Evolutionary conservation across 495 filamentous ascomycete species (phyloP).

Genomic region (Penicillium herquei): DNA sequence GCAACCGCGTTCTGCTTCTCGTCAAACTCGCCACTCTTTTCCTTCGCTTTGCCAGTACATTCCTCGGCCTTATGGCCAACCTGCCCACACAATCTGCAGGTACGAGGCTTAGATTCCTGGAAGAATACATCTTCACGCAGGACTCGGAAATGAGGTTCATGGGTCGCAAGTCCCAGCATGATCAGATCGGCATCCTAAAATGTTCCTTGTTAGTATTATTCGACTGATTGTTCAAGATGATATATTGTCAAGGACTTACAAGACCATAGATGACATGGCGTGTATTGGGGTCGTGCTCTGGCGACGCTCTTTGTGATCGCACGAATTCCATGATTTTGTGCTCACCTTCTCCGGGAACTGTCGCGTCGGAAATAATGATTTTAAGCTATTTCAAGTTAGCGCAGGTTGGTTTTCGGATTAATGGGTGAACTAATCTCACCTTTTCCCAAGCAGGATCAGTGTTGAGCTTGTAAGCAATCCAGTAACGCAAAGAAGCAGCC

Average conservation of each 20-base stretch:
- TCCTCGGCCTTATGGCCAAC: constrained; percentile 81
- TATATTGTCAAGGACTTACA: constrained; percentile 25
- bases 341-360: constrained; percentile 95
- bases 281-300: constrained; percentile 94
- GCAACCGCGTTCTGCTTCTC: constrained; percentile 71
- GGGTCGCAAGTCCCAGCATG: constrained; percentile 95
- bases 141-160: constrained; percentile 96
- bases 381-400: constrained; percentile 59
- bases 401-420: not conserved
- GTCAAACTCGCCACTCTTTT: constrained; percentile 80
- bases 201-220: too few species aligned
- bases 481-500: constrained; percentile 87
- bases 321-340: constrained; percentile 99
- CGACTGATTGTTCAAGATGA: too few species aligned
- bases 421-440: constrained; percentile 28
- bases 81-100: constrained; percentile 86
- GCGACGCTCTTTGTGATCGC: constrained; percentile 84
- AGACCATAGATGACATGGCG: constrained; percentile 93
- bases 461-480: constrained; percentile 95
- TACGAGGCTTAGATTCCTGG: constrained; percentile 75
- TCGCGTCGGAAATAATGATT: constrained; percentile 97
- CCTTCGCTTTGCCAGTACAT: constrained; percentile 78
- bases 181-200: constrained; percentile 88
- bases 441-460: constrained; percentile 96
- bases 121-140: constrained; percentile 96